Evolutionary conservation across 345 rosid genomes (phyloP).

Genomic region (Mallotus nudiflorus): DNA sequence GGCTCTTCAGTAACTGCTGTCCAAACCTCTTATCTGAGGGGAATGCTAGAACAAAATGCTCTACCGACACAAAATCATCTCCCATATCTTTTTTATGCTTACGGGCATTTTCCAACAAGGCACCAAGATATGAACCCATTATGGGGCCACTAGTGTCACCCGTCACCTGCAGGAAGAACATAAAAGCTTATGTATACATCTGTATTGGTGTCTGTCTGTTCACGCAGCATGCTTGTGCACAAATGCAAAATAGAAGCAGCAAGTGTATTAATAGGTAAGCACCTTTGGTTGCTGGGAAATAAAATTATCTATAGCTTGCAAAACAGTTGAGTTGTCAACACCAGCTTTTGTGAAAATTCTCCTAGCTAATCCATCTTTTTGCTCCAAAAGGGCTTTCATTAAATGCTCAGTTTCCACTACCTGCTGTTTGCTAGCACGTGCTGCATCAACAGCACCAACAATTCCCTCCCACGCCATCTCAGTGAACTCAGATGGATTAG

Average conservation of each 20-base stretch:
- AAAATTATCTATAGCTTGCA: conserved; percentile 65
- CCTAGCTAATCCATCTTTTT: conserved; percentile 80
- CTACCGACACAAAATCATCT: conserved; percentile 77
- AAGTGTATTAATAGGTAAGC: background rate
- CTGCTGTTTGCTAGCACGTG: conserved; percentile 59
- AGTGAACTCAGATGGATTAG: conserved; percentile 61
- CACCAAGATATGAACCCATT: conserved; percentile 55
- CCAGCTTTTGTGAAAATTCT: conserved; percentile 76
- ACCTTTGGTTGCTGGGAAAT: conserved; percentile 72
- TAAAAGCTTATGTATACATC: background rate
- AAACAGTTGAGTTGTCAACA: conserved; percentile 58
- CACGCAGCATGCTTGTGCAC: no score
- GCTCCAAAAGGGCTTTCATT: conserved; percentile 92
- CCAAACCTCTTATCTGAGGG: conserved; percentile 77
- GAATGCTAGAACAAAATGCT: conserved; percentile 72
- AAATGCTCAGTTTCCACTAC: conserved; percentile 82
- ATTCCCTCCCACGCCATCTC: conserved; percentile 93
- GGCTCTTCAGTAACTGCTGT: conserved; percentile 50
- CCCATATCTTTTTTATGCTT: conserved; percentile 73
- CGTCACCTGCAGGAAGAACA: conserved; percentile 45
- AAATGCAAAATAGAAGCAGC: background rate
- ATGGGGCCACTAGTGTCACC: conserved; percentile 71
- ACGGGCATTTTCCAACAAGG: conserved; percentile 54
- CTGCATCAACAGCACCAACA: conserved; percentile 66
- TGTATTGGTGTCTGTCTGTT: no score